phyloP scores from a whole-genome alignment of 495 filamentous ascomycete genomes.

The Aspergillus haitiensis region DNA sequence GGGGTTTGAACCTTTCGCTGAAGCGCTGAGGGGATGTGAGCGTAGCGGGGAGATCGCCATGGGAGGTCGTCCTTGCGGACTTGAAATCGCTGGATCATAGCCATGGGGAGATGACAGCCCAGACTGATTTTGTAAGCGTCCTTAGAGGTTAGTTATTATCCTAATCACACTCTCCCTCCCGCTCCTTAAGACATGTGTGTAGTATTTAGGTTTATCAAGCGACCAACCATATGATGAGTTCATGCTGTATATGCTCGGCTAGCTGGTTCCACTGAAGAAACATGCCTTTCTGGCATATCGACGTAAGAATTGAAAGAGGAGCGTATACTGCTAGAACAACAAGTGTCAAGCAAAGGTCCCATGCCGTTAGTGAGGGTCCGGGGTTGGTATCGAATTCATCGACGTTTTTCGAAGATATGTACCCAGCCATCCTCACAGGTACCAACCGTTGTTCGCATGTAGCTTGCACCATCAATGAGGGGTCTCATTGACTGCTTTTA shows the following conservation, averaged over 20 bases:
- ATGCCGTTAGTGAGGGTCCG: conserved; percentile 2
- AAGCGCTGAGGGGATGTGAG: conserved; percentile 7
- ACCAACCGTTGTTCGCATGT: no score
- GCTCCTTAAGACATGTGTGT: no score
- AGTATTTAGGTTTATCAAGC: background rate
- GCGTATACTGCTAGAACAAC: conserved; percentile 12
- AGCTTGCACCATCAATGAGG: no score
- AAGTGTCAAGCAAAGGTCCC: conserved; percentile 13
- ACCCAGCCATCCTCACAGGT: background rate
- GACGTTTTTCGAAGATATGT: background rate
- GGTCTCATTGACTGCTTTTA: no score
- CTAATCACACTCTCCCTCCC: no score
- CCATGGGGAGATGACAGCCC: conserved; percentile 9
- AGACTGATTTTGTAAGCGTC: background rate
- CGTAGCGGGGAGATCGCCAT: conserved; percentile 10
- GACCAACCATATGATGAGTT: conserved; percentile 9
- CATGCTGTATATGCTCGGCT: conserved; percentile 3
- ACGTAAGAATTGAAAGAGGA: conserved; percentile 9
- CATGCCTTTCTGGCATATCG: background rate
- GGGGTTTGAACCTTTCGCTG: conserved; percentile 9
- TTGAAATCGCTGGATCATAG: conserved; percentile 11
- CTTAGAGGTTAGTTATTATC: no score
- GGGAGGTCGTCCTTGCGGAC: background rate
- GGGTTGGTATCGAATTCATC: background rate
- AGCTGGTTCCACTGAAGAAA: conserved; percentile 3